Percentiles rank a stretch among this genome's conserved stretches.
These are phyloP conservation scores for Saccharomyces mikatae DNA, from an alignment of 805 yeast genomes.

Conservation along the genomic window DNA sequence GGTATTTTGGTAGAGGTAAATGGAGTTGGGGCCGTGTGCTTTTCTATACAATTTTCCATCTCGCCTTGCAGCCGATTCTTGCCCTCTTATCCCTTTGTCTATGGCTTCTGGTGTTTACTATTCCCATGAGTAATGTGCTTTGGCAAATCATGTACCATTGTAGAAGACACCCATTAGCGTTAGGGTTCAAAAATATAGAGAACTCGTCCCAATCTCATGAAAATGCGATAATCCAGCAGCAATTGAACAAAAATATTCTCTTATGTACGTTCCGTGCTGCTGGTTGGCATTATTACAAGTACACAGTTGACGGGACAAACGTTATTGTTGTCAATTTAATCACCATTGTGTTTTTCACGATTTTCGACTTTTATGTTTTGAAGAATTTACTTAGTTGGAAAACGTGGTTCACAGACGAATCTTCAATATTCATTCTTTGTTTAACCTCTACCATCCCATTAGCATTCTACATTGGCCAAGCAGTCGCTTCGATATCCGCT, in stretches of 20 bases:
- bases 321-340: slow-evolving; percentile 82
- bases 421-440: slow-evolving; percentile 64
- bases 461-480: slow-evolving; percentile 96
- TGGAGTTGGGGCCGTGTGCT: slow-evolving; percentile 81
- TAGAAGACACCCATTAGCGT: slow-evolving; percentile 83
- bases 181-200: slow-evolving; percentile 61
- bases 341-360: slow-evolving; percentile 71
- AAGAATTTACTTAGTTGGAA: slow-evolving; percentile 37
- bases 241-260: slow-evolving; percentile 46
- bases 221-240: slow-evolving; percentile 1
- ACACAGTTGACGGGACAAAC: slow-evolving; percentile 93
- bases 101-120: slow-evolving; percentile 82
- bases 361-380: slow-evolving; percentile 63
- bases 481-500: slow-evolving; percentile 97
- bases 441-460: slow-evolving; percentile 81
- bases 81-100: slow-evolving; percentile 47
- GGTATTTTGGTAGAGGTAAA: slow-evolving; percentile 84
- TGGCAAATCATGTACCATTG: slow-evolving; percentile 63
- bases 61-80: slow-evolving; percentile 61
- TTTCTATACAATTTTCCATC: slow-evolving; percentile 65
- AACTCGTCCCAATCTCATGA: slow-evolving; percentile 15
- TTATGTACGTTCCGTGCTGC: slow-evolving; percentile 88
- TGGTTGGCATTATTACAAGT: slow-evolving; percentile 90
- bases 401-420: slow-evolving; percentile 43
- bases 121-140: slow-evolving; percentile 85